Percentiles rank a stretch among this genome's conserved stretches.
Evolutionary conservation across 495 filamentous ascomycete species (phyloP).

Genomic region (Xeromyces bisporus): DNA sequence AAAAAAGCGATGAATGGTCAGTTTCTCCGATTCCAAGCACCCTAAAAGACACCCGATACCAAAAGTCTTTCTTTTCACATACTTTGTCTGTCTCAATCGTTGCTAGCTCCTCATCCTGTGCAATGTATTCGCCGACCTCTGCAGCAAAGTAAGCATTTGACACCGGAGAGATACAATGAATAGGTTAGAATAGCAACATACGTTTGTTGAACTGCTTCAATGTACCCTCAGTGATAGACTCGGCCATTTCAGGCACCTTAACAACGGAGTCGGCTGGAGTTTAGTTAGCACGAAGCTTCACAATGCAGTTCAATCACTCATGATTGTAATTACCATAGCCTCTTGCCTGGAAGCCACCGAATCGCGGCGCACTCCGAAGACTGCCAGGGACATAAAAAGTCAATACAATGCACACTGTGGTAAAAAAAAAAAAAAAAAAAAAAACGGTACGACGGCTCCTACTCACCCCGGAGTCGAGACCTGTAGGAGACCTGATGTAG

Average conservation of each 20-base stretch:
- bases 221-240: constrained; percentile 96
- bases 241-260: constrained; percentile 95
- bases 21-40: too few relatives aligned
- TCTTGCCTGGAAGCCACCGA: background rate
- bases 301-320: background rate
- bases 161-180: background rate
- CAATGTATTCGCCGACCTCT: constrained; percentile 87
- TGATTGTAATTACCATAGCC: constrained; percentile 18
- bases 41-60: too few relatives aligned
- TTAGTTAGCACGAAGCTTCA: constrained; percentile 3
- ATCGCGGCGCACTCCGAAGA: background rate
- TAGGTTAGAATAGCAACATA: constrained; percentile 14
- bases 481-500: constrained; percentile 15
- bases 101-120: constrained; percentile 93
- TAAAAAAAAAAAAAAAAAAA: too few relatives aligned
- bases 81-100: constrained; percentile 99
- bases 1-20: too few relatives aligned
- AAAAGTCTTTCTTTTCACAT: constrained; percentile 5
- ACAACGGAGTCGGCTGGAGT: constrained; percentile 56
- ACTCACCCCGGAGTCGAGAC: constrained; percentile 15
- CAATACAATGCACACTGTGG: too few relatives aligned
- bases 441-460: too few relatives aligned
- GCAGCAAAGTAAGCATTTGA: constrained; percentile 12
- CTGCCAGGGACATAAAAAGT: too few relatives aligned
- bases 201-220: constrained; percentile 89